Base-by-base conservation (phyloP, 352 stramenopile genomes). In the Peronospora destructor region DNA sequence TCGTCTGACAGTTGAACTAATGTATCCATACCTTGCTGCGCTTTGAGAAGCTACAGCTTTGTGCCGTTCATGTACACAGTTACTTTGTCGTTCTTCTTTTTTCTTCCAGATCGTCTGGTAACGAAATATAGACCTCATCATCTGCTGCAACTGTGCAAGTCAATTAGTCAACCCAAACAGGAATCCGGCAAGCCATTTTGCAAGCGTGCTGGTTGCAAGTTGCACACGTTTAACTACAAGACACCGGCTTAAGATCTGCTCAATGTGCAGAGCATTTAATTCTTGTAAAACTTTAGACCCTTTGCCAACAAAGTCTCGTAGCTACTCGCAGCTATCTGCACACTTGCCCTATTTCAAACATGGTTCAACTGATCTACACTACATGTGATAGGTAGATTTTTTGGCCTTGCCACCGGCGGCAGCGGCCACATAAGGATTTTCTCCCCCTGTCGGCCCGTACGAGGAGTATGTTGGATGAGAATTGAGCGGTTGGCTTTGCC, bases 1-100 rank as follows among this genome's bases (percentile, higher is more conserved):
- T 33, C 84, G 68, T 45, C 59, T 87, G 6, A 37, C 66, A 7
- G 51, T 84, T 6, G 75, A 71, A 2, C 48, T 87, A 11, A 49
- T 53, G n/a, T 87, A 76, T 38, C 75, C 73, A 19, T 84, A 77
- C 52, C 52, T 80, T 35, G 66, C 63, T 10, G 60, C 62, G 19
- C 67, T 3, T 51, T 81, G 21, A 42, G 21, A 6, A 55, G 78
- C 61, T 66, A 68, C n/a, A 61, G 55, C 11, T 82, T 83, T 26
- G 19, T 83, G 46, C 64, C 70, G 5, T 83, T 84, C 62, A 64
- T 88, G 45, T 59, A 49, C 11, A 71, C 59, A 3, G 53, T 86
- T 32, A 62, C 57, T 39, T 5, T 67, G n/a, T n/a, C 12, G 85
- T 79, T n/a, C n/a, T n/a, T n/a, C n/a, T n/a, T n/a, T n/a, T 49